Percentiles rank a stretch among this genome's conserved stretches.
Evolutionary conservation across 73 alveolate species (phyloP).

Genomic region (Symbiodinium natans): DNA sequence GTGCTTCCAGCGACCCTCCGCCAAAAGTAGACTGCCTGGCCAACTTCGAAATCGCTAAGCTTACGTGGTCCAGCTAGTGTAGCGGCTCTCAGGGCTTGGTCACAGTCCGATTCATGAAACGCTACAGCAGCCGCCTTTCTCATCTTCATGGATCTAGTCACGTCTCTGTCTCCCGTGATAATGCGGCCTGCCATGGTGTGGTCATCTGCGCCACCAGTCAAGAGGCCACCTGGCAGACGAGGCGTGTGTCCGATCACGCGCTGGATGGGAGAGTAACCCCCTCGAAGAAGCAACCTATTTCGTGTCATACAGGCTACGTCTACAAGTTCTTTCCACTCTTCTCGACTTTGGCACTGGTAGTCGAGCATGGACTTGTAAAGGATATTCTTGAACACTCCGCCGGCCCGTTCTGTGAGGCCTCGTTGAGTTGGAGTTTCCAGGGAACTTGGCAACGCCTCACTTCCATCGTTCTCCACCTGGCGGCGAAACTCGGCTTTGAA

Average conservation of each 20-base stretch:
- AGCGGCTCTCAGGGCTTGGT: conserved; percentile 7
- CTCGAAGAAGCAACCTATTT: background rate
- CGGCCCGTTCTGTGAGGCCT: background rate
- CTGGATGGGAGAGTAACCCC: background rate
- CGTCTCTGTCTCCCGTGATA: background rate
- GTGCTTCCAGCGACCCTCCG: background rate
- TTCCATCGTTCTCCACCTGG: background rate
- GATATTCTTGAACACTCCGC: background rate
- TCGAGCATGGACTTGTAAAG: background rate
- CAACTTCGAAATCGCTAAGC: background rate
- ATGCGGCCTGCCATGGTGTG: too few relatives aligned
- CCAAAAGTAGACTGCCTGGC: conserved; percentile 34
- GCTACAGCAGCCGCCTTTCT: background rate
- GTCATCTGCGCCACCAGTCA: background rate
- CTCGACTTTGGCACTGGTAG: background rate
- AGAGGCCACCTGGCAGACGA: background rate
- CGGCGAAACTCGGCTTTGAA: background rate
- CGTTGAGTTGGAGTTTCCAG: background rate
- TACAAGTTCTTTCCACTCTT: background rate
- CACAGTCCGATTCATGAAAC: background rate
- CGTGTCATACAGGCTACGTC: background rate
- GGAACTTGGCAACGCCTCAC: background rate
- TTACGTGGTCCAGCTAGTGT: conserved; percentile 2
- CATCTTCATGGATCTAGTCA: background rate
- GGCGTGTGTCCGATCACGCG: background rate